Percentiles rank a stretch among this genome's conserved stretches.
phyloP scores from a whole-genome alignment of 306 rosid species.

The Medicago arabica region DNA sequence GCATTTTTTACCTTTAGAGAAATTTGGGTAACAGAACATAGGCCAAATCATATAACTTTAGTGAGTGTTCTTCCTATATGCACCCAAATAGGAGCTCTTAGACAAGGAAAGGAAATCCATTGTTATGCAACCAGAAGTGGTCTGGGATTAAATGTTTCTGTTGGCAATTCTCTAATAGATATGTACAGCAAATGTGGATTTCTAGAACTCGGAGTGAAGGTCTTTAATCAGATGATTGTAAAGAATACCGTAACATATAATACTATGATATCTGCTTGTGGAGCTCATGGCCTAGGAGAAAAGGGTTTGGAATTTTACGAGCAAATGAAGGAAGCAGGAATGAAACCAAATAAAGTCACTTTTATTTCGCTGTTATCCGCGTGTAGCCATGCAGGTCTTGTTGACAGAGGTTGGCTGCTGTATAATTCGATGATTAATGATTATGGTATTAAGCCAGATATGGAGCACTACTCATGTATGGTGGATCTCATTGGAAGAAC shows the following conservation, averaged over 20 bases:
- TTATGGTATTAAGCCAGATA: slow-evolving; percentile 49
- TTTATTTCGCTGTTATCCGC: slow-evolving; percentile 52
- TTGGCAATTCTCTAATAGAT: slow-evolving; percentile 54
- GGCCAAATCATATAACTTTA: slow-evolving; percentile 56
- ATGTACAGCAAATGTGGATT: slow-evolving; percentile 57
- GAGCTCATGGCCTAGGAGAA: slow-evolving; percentile 55
- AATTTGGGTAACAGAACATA: slow-evolving; percentile 44
- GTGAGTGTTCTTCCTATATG: slow-evolving; percentile 56
- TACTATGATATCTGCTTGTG: slow-evolving; percentile 55
- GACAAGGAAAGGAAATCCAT: slow-evolving; percentile 59
- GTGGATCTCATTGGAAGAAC: slow-evolving; percentile 58
- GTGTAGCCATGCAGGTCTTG: slow-evolving; percentile 56
- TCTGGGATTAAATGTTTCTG: slow-evolving; percentile 33
- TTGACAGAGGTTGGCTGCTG: slow-evolving; percentile 47
- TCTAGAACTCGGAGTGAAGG: slow-evolving; percentile 50
- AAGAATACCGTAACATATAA: slow-evolving; percentile 55
- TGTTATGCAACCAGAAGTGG: slow-evolving; percentile 52
- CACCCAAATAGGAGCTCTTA: slow-evolving; percentile 50
- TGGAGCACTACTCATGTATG: slow-evolving; percentile 56
- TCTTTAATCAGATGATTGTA: slow-evolving; percentile 48
- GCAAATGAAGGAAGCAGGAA: slow-evolving; percentile 50
- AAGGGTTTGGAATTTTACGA: slow-evolving; percentile 46
- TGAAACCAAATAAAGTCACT: slow-evolving; percentile 53
- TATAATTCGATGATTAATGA: slow-evolving; percentile 52
- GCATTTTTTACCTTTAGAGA: slow-evolving; percentile 44